Evolutionary conservation across 164 flowering plant species (phyloP).

Genomic region (Warburgia ugandensis): DNA sequence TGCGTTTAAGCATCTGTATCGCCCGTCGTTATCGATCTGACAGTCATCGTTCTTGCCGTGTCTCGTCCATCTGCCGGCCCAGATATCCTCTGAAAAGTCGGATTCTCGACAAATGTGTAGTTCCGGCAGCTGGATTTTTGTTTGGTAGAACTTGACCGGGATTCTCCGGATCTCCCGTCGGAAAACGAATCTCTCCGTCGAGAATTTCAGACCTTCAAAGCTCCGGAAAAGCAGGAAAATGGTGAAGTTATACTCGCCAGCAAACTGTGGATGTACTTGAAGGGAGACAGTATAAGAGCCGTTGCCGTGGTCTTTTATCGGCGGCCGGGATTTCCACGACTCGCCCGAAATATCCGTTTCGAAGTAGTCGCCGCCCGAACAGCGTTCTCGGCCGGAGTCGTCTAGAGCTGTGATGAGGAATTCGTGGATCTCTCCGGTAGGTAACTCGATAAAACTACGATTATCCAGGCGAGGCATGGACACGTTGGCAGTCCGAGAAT

Average conservation of each 20-base stretch:
- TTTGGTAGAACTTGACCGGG: slow-evolving; percentile 29
- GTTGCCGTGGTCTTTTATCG: slow-evolving; percentile 58
- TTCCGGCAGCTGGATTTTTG: slow-evolving; percentile 26
- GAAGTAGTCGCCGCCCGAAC: slow-evolving; percentile 85
- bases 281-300: slow-evolving; percentile 64
- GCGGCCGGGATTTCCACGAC: slow-evolving; percentile 81
- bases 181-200: slow-evolving; percentile 43
- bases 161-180: slow-evolving; percentile 42
- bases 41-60: slow-evolving; percentile 60
- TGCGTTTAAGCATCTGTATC: slow-evolving; percentile 55
- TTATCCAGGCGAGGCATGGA: slow-evolving; percentile 41
- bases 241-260: slow-evolving; percentile 55
- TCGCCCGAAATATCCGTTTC: slow-evolving; percentile 86
- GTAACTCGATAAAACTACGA: slow-evolving; percentile 18
- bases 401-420: slow-evolving; percentile 57
- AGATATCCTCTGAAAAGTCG: slow-evolving; percentile 48
- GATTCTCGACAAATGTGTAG: slow-evolving; percentile 35
- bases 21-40: slow-evolving; percentile 53
- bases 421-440: slow-evolving; percentile 62
- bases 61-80: slow-evolving; percentile 92
- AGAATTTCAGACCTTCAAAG: slow-evolving; percentile 63
- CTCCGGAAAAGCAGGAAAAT: slow-evolving; percentile 66
- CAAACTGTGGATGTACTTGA: slow-evolving; percentile 79
- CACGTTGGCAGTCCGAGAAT: slow-evolving; percentile 43
- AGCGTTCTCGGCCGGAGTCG: slow-evolving; percentile 40